Evolutionary conservation across 305 asterid genomes (phyloP), one percentile per base, ranked within the genome.

Genomic region (Euphrasia arctica): DNA sequence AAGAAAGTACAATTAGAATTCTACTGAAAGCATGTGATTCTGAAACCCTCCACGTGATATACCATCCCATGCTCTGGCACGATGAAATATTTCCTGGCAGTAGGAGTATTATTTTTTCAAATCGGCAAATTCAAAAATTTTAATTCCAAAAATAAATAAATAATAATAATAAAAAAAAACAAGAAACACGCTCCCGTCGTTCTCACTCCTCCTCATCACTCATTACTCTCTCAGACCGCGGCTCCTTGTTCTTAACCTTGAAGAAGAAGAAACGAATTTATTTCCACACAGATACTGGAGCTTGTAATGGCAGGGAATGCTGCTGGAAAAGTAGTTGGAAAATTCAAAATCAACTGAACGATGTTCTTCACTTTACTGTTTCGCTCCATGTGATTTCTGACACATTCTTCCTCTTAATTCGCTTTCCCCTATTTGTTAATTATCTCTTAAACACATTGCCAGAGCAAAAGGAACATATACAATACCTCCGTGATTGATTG

Each of bases 361-460:
- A 72, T 76, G 81, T 70, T 70, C 66, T 63, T 70, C 72, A 58
- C 86, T 82, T 85, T 82, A 60, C 50, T 60, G 78, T 75, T 77
- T 76, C 76, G 54, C 79, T 50, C 86, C 95, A 86, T 79, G 95
- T 88, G 95, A 83, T 77, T 70, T 75, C 95, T 91, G 95, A 88
- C 95, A 83, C 72, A 75, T 71, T 80, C 83, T 68, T 32, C 66
- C n/a, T 34, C 11, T 39, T 64, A 31, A 41, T 39, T 39, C 45
- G 9, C 12, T 39, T 43, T 15, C 63, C 63, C 52, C 52, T 25
- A 36, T 8, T 39, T 39, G 11, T 39, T 45, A 42, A 2, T 43
- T 56, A 49, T 42, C 58, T 64, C 70, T 7, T 7, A 54, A 54
- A 69, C 60, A 2, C 62, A 36, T 67, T 57, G 6, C 66, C 12